Percentiles rank a stretch among this genome's conserved stretches.
These are phyloP conservation scores for Salix arbutifolia DNA, from an alignment of 345 rosid genomes.

Conservation along the genomic window DNA sequence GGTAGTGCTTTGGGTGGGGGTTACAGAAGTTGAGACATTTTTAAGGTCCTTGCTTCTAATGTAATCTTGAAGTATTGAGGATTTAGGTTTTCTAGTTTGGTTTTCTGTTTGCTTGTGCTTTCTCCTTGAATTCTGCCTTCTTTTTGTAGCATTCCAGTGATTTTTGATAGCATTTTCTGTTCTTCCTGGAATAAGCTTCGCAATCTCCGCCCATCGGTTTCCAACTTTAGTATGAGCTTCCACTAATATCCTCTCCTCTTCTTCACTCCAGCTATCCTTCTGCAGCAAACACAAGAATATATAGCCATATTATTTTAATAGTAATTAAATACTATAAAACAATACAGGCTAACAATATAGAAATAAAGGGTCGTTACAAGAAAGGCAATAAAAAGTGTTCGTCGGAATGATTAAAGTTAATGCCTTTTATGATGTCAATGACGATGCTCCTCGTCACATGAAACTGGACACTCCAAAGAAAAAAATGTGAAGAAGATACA, in stretches of 20 bases:
- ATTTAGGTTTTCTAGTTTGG: constrained; percentile 32
- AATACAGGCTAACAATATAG: not conserved
- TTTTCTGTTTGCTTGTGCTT: constrained; percentile 42
- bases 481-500: constrained; percentile 12
- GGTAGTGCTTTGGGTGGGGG: constrained; percentile 13
- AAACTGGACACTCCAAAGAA: constrained; percentile 10
- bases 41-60: constrained; percentile 47
- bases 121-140: constrained; percentile 72
- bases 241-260: constrained; percentile 71
- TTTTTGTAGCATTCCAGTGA: constrained; percentile 91
- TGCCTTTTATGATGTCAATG: constrained; percentile 7
- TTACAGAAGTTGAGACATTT: constrained; percentile 7
- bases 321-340: not conserved
- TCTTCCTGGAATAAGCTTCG: constrained; percentile 74
- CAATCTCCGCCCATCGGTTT: constrained; percentile 95
- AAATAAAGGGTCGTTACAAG: not conserved
- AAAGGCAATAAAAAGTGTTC: not conserved
- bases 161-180: constrained; percentile 89
- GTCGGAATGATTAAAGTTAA: constrained; percentile 7
- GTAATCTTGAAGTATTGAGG: constrained; percentile 79
- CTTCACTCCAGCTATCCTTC: constrained; percentile 94
- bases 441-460: constrained; percentile 24
- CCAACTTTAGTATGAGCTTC: constrained; percentile 74
- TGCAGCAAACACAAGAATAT: constrained; percentile 17
- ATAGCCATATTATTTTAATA: not conserved